Evolutionary conservation across 2,329 filamentous ascomycete genomes (phyloP).

Genomic region (Monosporascus sp.): DNA sequence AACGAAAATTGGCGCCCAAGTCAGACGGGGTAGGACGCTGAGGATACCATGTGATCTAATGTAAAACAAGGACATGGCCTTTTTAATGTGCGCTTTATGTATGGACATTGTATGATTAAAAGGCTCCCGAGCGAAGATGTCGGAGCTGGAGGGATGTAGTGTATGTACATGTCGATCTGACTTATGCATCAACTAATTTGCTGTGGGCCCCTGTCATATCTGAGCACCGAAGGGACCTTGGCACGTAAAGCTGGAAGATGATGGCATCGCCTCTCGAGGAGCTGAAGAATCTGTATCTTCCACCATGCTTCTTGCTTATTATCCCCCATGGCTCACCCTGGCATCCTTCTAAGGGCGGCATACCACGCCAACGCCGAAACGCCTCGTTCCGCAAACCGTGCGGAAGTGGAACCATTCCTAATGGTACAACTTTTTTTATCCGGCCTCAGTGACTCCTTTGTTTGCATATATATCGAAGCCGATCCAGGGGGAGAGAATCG

Average conservation of each 20-base stretch:
- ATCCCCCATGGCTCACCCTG: background rate
- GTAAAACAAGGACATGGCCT: too few species aligned
- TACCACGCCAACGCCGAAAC: background rate
- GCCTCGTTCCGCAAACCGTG: background rate
- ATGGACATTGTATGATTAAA: too few species aligned
- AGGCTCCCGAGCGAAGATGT: too few species aligned
- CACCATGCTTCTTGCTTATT: too few species aligned
- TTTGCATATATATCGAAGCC: slow-evolving; percentile 21
- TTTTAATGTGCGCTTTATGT: too few species aligned
- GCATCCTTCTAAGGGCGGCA: background rate
- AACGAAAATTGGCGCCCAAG: too few species aligned
- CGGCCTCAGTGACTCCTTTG: slow-evolving; percentile 8
- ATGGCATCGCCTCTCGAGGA: too few species aligned
- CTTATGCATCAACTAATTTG: background rate
- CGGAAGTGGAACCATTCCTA: slow-evolving; percentile 1
- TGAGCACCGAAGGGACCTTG: too few species aligned
- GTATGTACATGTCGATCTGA: background rate
- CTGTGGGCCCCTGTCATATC: too few species aligned
- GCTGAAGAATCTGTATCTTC: background rate
- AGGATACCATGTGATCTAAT: too few species aligned
- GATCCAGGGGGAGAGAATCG: slow-evolving; percentile 7
- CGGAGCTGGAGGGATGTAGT: background rate
- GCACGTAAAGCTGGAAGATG: too few species aligned
- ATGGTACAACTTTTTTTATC: slow-evolving; percentile 13
- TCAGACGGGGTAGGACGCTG: too few species aligned